These are phyloP conservation scores for Sarcocystis neurona DNA, from an alignment of 169 alveolate genomes.

Conservation along the genomic window DNA sequence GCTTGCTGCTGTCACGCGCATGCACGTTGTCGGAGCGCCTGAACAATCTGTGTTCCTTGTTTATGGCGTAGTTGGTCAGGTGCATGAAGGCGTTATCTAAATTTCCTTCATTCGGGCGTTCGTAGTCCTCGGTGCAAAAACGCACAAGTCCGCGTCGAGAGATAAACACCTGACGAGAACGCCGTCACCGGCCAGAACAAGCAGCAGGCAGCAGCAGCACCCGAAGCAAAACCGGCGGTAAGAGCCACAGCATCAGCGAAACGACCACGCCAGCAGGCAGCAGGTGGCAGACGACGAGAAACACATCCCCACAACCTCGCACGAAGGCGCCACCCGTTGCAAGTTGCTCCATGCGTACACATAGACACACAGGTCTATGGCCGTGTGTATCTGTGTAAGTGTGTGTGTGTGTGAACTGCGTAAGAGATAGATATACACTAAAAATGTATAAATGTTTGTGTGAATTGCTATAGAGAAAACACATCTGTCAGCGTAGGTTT, in stretches of 20 bases:
- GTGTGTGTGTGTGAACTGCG: too few relatives aligned
- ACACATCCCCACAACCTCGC: too few relatives aligned
- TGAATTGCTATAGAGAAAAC: too few relatives aligned
- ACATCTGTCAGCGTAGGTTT: too few relatives aligned
- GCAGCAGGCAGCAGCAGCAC: slow-evolving; percentile 1
- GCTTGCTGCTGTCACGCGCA: slow-evolving; percentile 83
- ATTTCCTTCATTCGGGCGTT: slow-evolving; percentile 75
- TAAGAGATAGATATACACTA: too few relatives aligned
- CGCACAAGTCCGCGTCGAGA: slow-evolving; percentile 87
- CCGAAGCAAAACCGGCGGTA: background rate
- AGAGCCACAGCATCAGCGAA: background rate
- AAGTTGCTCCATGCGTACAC: too few relatives aligned
- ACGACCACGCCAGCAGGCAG: background rate
- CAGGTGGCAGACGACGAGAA: too few relatives aligned
- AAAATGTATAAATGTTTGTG: too few relatives aligned
- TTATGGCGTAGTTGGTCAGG: slow-evolving; percentile 88
- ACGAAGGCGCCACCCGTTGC: too few relatives aligned
- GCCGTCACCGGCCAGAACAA: too few relatives aligned
- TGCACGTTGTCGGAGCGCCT: slow-evolving; percentile 72
- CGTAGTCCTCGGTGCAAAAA: slow-evolving; percentile 84
- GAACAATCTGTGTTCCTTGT: slow-evolving; percentile 78
- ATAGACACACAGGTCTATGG: too few relatives aligned
- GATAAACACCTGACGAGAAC: slow-evolving; percentile 79
- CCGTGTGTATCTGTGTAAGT: too few relatives aligned
- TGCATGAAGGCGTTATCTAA: slow-evolving; percentile 80